phyloP scores from a whole-genome alignment of 2,329 filamentous ascomycete species.

The Pyrenophora tritici-repentis region DNA sequence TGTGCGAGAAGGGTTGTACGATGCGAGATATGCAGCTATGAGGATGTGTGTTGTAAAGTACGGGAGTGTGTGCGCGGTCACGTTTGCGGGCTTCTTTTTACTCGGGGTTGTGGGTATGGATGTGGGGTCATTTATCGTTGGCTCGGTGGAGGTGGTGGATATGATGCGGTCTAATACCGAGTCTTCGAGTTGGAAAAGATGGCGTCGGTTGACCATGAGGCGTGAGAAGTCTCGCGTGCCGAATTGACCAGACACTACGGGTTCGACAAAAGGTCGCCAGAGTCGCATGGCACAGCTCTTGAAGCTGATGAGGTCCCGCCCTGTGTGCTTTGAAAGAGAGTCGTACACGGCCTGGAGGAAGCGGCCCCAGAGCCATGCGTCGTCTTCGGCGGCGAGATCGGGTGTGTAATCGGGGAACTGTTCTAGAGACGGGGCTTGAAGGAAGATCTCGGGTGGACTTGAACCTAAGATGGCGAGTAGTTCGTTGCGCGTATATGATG shows the following conservation, averaged over 20 bases:
- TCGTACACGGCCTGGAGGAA: slow-evolving; percentile 89
- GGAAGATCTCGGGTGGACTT: slow-evolving; percentile 54
- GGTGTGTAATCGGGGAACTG: slow-evolving; percentile 54
- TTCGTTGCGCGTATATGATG: slow-evolving; percentile 80
- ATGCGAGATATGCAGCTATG: slow-evolving; percentile 78
- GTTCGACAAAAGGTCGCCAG: slow-evolving; percentile 84
- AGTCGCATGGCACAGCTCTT: slow-evolving; percentile 71
- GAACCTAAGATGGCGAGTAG: slow-evolving; percentile 74
- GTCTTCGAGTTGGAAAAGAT: slow-evolving; percentile 74
- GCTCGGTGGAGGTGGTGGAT: slow-evolving; percentile 2
- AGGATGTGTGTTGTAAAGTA: slow-evolving; percentile 75
- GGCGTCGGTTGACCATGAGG: slow-evolving; percentile 72
- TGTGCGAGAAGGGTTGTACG: slow-evolving; percentile 76
- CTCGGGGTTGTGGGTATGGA: slow-evolving; percentile 15
- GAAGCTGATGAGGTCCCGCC: slow-evolving; percentile 77
- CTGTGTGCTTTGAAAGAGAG: slow-evolving; percentile 77
- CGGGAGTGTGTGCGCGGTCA: slow-evolving; percentile 60
- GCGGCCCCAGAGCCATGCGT: slow-evolving; percentile 73
- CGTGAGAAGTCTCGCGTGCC: slow-evolving; percentile 81
- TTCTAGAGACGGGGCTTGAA: slow-evolving; percentile 41
- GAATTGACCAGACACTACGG: slow-evolving; percentile 74
- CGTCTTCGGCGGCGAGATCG: slow-evolving; percentile 60
- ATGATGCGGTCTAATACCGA: slow-evolving; percentile 68
- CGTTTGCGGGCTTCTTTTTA: slow-evolving; percentile 17
- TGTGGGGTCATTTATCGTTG: background rate